phyloP scores from a whole-genome alignment of 2,329 filamentous ascomycete species.

The Exutisphaerella laricina region DNA sequence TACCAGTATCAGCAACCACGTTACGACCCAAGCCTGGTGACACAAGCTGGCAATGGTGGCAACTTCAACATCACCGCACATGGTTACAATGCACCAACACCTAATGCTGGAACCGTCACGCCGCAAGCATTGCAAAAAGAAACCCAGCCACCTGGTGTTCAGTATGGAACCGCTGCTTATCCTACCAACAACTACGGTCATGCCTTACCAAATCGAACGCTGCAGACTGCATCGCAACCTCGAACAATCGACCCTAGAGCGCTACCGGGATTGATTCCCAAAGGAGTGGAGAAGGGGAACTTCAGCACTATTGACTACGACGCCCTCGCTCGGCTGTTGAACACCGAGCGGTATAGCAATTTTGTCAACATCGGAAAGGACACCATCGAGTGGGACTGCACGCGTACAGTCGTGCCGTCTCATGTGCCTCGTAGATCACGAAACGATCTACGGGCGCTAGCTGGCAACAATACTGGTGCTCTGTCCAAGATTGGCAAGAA shows the following conservation, averaged over 20 bases:
- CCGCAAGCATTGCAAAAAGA: slow-evolving; percentile 29
- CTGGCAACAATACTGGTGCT: slow-evolving; percentile 39
- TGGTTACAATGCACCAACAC: slow-evolving; percentile 12
- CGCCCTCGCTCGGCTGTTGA: slow-evolving; percentile 39
- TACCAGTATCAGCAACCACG: slow-evolving; percentile 25
- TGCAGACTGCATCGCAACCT: slow-evolving; percentile 4
- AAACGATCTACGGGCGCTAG: slow-evolving; percentile 42
- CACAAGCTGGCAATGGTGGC: slow-evolving; percentile 10
- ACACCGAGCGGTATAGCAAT: slow-evolving; percentile 40
- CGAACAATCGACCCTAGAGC: slow-evolving; percentile 24
- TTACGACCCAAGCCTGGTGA: slow-evolving; percentile 18
- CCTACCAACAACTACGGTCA: slow-evolving; percentile 9
- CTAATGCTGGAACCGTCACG: slow-evolving; percentile 26
- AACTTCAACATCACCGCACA: slow-evolving; percentile 17
- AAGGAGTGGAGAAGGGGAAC: slow-evolving; percentile 30
- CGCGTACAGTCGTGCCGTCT: slow-evolving; percentile 42
- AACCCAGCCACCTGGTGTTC: neutral
- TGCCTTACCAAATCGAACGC: slow-evolving; percentile 1
- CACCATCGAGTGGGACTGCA: slow-evolving; percentile 39
- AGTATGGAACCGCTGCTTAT: slow-evolving; percentile 14
- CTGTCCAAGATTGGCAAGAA: slow-evolving; percentile 36
- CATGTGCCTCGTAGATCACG: slow-evolving; percentile 42
- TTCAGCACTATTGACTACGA: slow-evolving; percentile 40
- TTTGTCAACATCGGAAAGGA: slow-evolving; percentile 41
- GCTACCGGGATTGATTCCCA: slow-evolving; percentile 28